A percentile compares a stretch with the other conserved stretches of the same genome.
Conservation (phyloP, 2,329 filamentous ascomycete genomes). For the Elsinoe australis region DNA sequence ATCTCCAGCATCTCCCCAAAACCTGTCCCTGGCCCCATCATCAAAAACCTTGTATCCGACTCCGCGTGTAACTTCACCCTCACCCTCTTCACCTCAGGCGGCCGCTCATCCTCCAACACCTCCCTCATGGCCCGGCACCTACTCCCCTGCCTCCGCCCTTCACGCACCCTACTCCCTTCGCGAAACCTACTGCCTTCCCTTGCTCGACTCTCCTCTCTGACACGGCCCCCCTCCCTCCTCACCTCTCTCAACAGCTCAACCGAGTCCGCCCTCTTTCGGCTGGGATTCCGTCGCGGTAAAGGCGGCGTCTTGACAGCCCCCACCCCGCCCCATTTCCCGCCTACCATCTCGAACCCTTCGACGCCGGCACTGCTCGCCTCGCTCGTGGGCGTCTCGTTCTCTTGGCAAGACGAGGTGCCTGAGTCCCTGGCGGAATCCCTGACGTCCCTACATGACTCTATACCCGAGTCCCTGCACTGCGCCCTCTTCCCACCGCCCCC, state of each 20-base stretch:
- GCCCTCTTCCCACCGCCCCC: too few species aligned
- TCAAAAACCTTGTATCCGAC: conserved; percentile 86
- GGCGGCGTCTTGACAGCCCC: conserved; percentile 8
- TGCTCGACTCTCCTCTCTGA: not conserved
- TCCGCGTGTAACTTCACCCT: conserved; percentile 82
- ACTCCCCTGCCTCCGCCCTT: not conserved
- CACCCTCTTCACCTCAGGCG: conserved; percentile 39
- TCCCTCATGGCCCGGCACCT: not conserved
- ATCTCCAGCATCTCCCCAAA: conserved; percentile 71
- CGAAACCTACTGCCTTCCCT: not conserved
- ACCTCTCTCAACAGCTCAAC: not conserved
- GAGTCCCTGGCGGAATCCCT: too few species aligned
- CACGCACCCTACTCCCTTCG: not conserved
- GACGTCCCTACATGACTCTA: too few species aligned
- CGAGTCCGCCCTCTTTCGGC: not conserved
- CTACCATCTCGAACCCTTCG: conserved; percentile 2
- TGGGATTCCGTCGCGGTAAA: not conserved
- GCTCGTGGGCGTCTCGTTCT: not conserved
- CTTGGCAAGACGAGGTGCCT: not conserved
- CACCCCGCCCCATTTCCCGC: not conserved
- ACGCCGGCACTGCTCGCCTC: not conserved
- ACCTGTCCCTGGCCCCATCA: conserved; percentile 64
- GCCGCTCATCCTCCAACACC: not conserved
- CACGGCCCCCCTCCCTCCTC: not conserved
- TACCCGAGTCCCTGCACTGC: too few species aligned